Evolutionary conservation across 345 rosid genomes (phyloP).

Genomic region (Euphorbia peplus): DNA sequence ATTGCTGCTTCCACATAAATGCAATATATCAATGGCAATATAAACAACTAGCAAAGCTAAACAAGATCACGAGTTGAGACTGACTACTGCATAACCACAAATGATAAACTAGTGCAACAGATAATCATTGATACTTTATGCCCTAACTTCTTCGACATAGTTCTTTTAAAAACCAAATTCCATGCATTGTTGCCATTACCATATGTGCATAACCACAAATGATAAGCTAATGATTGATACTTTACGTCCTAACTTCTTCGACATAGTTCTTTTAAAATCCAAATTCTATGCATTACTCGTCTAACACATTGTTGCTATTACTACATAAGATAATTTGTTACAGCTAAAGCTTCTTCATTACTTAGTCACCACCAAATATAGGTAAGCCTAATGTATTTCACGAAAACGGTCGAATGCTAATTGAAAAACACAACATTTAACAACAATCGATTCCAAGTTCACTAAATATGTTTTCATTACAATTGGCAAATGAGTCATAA

Average conservation of each 20-base stretch:
- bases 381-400: neutral
- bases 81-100: neutral
- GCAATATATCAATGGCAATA: conserved; percentile 61
- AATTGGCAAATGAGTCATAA: neutral
- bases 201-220: neutral
- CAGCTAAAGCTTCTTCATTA: neutral
- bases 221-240: neutral
- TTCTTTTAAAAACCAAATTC: too few species aligned
- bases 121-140: neutral
- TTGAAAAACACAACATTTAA: neutral
- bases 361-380: neutral
- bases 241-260: neutral
- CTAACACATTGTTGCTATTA: neutral
- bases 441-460: neutral
- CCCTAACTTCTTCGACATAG: neutral
- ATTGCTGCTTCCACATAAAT: conserved; percentile 95
- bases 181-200: too few species aligned
- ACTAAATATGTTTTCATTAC: neutral
- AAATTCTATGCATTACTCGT: neutral
- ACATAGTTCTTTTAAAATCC: neutral
- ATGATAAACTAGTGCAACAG: neutral
- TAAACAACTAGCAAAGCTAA: conserved; percentile 41
- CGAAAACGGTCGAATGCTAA: neutral
- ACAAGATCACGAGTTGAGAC: conserved; percentile 14
- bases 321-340: neutral